phyloP scores from a whole-genome alignment of 371 early-diverging fungal species.

The Mucor velutinosus region DNA sequence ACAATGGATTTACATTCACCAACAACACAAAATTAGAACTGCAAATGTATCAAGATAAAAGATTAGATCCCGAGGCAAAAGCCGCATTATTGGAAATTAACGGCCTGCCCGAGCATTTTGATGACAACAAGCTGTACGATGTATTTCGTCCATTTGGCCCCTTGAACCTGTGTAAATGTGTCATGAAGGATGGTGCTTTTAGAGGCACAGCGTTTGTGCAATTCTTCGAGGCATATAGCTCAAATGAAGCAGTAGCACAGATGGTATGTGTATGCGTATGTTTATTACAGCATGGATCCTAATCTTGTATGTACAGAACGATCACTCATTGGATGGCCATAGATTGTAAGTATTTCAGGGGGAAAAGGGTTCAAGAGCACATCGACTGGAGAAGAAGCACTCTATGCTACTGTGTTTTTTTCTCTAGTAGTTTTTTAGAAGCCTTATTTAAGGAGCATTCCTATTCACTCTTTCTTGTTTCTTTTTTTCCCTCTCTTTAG shows the following conservation, averaged over 20 bases:
- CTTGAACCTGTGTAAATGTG: constrained; percentile 34
- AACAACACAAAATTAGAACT: constrained; percentile 35
- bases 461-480: neutral
- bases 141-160: constrained; percentile 48
- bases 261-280: constrained; percentile 27
- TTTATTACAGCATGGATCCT: neutral
- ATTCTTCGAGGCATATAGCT: constrained; percentile 37
- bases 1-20: constrained; percentile 37
- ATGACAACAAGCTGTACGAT: constrained; percentile 37
- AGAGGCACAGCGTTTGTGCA: constrained; percentile 38
- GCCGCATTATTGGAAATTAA: constrained; percentile 35
- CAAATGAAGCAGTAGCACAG: constrained; percentile 27
- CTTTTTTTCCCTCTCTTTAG: constrained; percentile 10
- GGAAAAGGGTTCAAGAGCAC: constrained; percentile 1
- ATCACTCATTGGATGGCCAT: constrained; percentile 30
- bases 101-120: constrained; percentile 29
- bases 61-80: constrained; percentile 33
- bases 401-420: neutral
- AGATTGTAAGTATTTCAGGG: constrained; percentile 38
- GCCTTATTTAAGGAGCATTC: constrained; percentile 5
- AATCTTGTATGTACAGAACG: constrained; percentile 39
- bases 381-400: neutral
- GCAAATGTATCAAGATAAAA: constrained; percentile 34
- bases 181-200: constrained; percentile 26
- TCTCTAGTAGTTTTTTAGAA: constrained; percentile 4